A percentile compares a stretch with the other conserved stretches of the same genome.
Conservation (phyloP, 345 rosid genomes). For the Eucalyptus cladocalyx region DNA sequence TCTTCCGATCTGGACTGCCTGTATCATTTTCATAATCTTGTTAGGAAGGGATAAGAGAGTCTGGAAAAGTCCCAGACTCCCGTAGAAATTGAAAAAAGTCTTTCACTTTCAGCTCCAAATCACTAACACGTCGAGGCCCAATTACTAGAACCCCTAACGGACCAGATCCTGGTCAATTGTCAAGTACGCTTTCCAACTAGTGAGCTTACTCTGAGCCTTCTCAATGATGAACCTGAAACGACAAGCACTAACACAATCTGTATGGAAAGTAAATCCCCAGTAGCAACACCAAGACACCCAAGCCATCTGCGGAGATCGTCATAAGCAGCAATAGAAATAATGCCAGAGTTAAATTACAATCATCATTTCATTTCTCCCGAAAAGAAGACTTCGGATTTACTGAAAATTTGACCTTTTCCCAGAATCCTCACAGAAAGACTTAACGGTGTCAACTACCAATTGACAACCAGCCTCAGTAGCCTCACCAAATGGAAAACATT, state of each 20-base stretch:
- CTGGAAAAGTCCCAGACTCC: no score
- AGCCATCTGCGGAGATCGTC: neutral
- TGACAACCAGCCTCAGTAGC: neutral
- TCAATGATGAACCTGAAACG: neutral
- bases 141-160: neutral
- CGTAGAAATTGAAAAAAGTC: no score
- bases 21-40: no score
- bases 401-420: neutral
- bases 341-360: neutral
- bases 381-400: neutral
- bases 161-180: neutral
- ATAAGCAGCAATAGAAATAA: neutral
- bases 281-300: neutral
- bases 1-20: neutral
- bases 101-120: neutral
- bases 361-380: neutral
- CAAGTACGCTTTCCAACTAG: neutral
- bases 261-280: neutral
- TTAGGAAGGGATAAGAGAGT: no score
- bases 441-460: neutral
- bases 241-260: neutral
- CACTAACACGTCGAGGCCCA: neutral
- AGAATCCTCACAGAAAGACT: neutral
- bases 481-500: neutral
- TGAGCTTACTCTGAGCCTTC: neutral